Conservation (phyloP, 345 rosid genomes). For the Pugionium dolabratum region DNA sequence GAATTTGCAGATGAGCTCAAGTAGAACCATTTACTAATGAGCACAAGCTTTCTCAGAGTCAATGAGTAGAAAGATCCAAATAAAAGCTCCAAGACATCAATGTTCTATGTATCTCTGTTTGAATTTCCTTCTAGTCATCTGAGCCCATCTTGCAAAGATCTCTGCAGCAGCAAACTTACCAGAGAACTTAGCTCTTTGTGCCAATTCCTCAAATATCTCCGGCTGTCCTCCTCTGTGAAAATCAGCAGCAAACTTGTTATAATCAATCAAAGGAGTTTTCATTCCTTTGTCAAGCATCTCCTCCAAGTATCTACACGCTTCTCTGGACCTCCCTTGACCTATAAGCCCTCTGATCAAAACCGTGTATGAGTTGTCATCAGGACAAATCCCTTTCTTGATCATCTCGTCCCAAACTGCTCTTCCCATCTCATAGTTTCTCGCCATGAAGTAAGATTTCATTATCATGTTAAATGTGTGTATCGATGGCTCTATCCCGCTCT, state of each 20-base stretch:
- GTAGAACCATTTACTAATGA: not conserved
- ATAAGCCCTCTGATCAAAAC: constrained; percentile 77
- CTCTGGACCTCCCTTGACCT: constrained; percentile 68
- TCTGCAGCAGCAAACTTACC: constrained; percentile 71
- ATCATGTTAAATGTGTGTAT: constrained; percentile 85
- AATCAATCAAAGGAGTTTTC: constrained; percentile 88
- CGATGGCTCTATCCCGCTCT: constrained; percentile 60
- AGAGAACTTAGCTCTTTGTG: constrained; percentile 69
- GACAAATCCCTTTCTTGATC: constrained; percentile 67
- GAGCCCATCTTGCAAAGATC: constrained; percentile 65
- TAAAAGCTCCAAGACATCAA: constrained; percentile 13
- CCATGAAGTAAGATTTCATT: constrained; percentile 74
- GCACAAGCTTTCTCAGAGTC: constrained; percentile 13
- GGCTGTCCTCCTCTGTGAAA: constrained; percentile 71
- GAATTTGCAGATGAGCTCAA: constrained; percentile 15
- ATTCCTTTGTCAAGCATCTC: constrained; percentile 91
- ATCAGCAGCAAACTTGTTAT: constrained; percentile 75
- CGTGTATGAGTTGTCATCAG: constrained; percentile 82
- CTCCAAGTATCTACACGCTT: constrained; percentile 73
- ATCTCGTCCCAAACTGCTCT: constrained; percentile 79
- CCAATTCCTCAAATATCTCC: constrained; percentile 66
- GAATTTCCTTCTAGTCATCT: constrained; percentile 55
- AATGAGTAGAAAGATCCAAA: constrained; percentile 4
- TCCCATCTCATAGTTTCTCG: constrained; percentile 65
- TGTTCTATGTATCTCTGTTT: constrained; percentile 38